Evolutionary conservation across 1,284 basidiomycete species (phyloP), one percentile per base, ranked within the genome.

Genomic region (Sporisorium iseilematis-ciliati): DNA sequence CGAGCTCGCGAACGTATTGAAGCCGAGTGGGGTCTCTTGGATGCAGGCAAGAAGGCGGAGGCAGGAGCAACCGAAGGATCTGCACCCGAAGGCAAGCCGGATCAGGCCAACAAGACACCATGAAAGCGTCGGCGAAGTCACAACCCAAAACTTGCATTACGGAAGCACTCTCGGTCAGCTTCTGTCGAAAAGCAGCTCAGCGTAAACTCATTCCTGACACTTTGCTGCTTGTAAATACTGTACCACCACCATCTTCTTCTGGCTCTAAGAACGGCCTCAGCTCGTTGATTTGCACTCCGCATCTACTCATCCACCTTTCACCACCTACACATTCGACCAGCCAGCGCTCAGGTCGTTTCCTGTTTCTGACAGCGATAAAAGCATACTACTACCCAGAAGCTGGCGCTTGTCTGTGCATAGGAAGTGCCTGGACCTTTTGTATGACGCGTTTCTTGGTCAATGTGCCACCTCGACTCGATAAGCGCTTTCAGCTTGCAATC

Each of bases 1-100:
- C 90, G 96, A 52, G 96, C 97, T 21, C 90, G 92, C 65, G 95
- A 98, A 87, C 91, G 97, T 86, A 91, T 99, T 88, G 92, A 95
- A 81, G 94, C 94, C 1, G 94, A 97, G 87, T 75, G 88, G 62
- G 69, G 57, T 18, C 51, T 75, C 4, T 42, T 81, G 55, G 62
- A 64, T 33, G 52, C 63, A 38, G 57, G 61, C 41, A 76, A 77
- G 58, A 54, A 66, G 52, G 43, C 61, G 5, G 65, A 70, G 31
- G 48, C 63, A 7, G 66, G 61, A 11, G 48, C 69, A 7, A 35
- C 38, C 8, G 62, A 70, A 14, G 55, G 51, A 23, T 40, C 63
- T 20, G 51, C 57, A 35, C 5, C 53, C 10, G 62, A 52, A 46
- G 63, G 43, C 49, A 57, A 74, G 58, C 35, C 55, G 18, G 62